Evolutionary conservation across 106 monocot genomes (phyloP), one percentile per base, ranked within the genome.

Genomic region (Platanthera guangdongensis): DNA sequence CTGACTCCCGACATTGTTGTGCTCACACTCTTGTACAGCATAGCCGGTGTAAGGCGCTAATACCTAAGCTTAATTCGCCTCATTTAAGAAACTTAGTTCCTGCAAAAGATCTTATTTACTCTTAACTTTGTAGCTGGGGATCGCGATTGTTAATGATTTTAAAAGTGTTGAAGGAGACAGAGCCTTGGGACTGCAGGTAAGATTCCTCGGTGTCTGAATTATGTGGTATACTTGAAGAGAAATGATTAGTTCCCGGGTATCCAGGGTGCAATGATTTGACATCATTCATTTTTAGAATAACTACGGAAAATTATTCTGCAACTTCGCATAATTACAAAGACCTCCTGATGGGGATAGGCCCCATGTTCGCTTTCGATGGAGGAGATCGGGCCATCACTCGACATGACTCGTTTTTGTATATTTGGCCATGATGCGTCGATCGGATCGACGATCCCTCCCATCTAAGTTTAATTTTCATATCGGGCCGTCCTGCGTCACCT

Each of bases 111-210:
- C 39, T 39, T 2, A 30, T 39, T 9, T 71, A 47, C 45, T 13
- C 50, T 62, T 47, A 12, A 30, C 16, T 59, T 8, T 81, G 73
- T 84, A 97, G 96, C 82, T 93, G 62, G 96, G 96, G 45, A 94
- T 97, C 77, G 96, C 89, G 12, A 94, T 97, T 80, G 84, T 97
- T 54, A 97, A 97, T 79, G 88, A 97, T 80, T 97, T 97, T 77
- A 97, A 97, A 83, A 97, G 96, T 69, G 77, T 97, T 47, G 96
- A 97, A 85, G 96, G 96, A 11, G 96, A 97, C 81, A 87, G 79
- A 60, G 85, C 93, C 76, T 16, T 97, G 80, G 87, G 87, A 28
- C 75, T 97, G 72, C 93, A 97, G 96, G 96, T 96, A 14, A 21
- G 47, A 18, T 72, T 79, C 73, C n/a, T 16, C 11, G 50, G 32